phyloP scores from a whole-genome alignment of 768 basidiomycete species.

The Tephrocybe sp. region DNA sequence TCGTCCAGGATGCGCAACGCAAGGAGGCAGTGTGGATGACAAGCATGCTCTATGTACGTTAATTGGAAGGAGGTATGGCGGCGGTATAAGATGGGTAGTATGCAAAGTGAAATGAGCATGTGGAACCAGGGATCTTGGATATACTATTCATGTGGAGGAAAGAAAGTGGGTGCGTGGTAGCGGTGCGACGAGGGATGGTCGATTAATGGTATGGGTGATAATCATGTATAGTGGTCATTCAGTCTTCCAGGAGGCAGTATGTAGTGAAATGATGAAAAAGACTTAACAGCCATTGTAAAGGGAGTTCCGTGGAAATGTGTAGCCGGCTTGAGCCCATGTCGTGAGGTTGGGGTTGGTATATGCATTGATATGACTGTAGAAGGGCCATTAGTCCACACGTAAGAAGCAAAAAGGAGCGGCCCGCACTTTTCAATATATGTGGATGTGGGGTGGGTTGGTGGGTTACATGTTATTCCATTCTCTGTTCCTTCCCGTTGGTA shows the following conservation, averaged over 20 bases:
- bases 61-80: neutral
- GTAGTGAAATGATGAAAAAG: neutral
- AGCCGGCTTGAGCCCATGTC: conserved; percentile 78
- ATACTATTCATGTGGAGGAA: too few species aligned
- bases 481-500: conserved; percentile 78
- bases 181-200: neutral
- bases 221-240: conserved; percentile 7
- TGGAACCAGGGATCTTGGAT: neutral
- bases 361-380: conserved; percentile 42
- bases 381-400: neutral
- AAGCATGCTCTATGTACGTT: conserved; percentile 6
- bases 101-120: too few species aligned
- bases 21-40: conserved; percentile 16
- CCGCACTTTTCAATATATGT: conserved; percentile 71
- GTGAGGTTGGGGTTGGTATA: conserved; percentile 85
- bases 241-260: conserved; percentile 1
- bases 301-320: conserved; percentile 72
- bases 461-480: conserved; percentile 78
- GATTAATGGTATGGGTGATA: conserved; percentile 8
- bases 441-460: conserved; percentile 72
- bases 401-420: neutral
- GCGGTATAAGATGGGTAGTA: neutral
- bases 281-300: conserved; percentile 42
- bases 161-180: too few species aligned
- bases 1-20: conserved; percentile 14